Evolutionary conservation across 495 filamentous ascomycete genomes (phyloP), one percentile per base, ranked within the genome.

Genomic region (Cryomyces minteri): DNA sequence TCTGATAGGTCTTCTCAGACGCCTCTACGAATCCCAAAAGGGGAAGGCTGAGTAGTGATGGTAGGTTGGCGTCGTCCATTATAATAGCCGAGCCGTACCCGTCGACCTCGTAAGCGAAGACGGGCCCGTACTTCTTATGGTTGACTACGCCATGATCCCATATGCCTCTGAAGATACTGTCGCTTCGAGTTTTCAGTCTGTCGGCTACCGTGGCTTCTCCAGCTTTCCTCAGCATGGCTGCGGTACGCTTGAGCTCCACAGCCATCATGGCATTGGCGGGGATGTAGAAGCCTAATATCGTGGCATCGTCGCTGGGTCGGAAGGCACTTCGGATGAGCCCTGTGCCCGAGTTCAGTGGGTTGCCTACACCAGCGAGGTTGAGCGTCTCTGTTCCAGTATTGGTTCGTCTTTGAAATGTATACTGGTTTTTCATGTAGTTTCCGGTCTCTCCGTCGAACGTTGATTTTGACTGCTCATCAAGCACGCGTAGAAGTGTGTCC

Each of bases 41-140:
- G 2, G 90, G 90, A 8, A 99, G 68, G 14, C 88, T 77, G 1
- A 99, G 68, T 7, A 99, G 64, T 0, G 86, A 94, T 1, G 90
- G 90, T 34, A 96, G 73, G 52, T 99, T 99, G 10, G 90, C 90
- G 58, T 99, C 90, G 52, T 99, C 90, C 90, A 98, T 96, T 31
- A 98, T 60, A 43, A 94, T 82, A 4, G 75, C 70, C 9, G 82
- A 87, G 40, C 90, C 92, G 53, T 90, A 99, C 1, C 90, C 90
- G 58, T 99, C 90, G 10, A 96, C 85, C 62, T 99, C 90, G 57
- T 81, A 99, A 5, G 90, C 90, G 58, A 94, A 99, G 4, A 99
- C 90, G 18, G 81, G 66, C 31, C 92, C 92, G 51, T 79, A 94
- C 38, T 71, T 78, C 51, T 78, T 72, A 54, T 94, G 86, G 4